A percentile compares a stretch with the other conserved stretches of the same genome.
Evolutionary conservation across 306 rosid species (phyloP).

Genomic region (Cercis canadensis): DNA sequence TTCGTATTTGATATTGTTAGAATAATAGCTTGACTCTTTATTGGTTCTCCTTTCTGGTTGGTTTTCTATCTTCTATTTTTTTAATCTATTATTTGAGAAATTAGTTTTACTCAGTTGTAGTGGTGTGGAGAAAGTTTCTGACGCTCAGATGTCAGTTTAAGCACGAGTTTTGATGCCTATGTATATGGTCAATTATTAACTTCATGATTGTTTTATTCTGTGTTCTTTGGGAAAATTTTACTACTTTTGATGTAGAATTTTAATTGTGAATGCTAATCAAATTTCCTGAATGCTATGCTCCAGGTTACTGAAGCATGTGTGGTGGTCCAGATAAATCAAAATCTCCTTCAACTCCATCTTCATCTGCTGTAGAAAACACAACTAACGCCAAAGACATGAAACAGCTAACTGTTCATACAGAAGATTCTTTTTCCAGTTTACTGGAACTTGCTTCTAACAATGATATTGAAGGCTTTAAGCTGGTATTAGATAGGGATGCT

Average conservation of each 20-base stretch:
- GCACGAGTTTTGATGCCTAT: not conserved
- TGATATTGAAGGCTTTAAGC: slow-evolving; percentile 71
- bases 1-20: not conserved
- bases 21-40: not conserved
- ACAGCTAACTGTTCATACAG: slow-evolving; percentile 54
- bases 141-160: not conserved
- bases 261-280: slow-evolving; percentile 7
- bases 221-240: not conserved
- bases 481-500: slow-evolving; percentile 50
- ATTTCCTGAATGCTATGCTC: slow-evolving; percentile 24
- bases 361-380: slow-evolving; percentile 48
- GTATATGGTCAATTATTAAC: not conserved
- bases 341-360: slow-evolving; percentile 46
- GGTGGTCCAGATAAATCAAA: slow-evolving; percentile 70
- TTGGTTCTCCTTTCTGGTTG: not conserved
- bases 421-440: slow-evolving; percentile 66
- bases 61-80: not conserved
- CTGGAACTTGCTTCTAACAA: slow-evolving; percentile 86
- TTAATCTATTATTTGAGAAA: too few relatives aligned
- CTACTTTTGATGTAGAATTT: not conserved
- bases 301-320: slow-evolving; percentile 70
- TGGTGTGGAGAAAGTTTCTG: not conserved
- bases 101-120: too few relatives aligned
- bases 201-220: too few relatives aligned
- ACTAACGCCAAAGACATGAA: slow-evolving; percentile 63